Percentiles rank a stretch among this genome's conserved stretches.
phyloP scores from a whole-genome alignment of 306 rosid genomes.

The Fragaria nilgerrensis region DNA sequence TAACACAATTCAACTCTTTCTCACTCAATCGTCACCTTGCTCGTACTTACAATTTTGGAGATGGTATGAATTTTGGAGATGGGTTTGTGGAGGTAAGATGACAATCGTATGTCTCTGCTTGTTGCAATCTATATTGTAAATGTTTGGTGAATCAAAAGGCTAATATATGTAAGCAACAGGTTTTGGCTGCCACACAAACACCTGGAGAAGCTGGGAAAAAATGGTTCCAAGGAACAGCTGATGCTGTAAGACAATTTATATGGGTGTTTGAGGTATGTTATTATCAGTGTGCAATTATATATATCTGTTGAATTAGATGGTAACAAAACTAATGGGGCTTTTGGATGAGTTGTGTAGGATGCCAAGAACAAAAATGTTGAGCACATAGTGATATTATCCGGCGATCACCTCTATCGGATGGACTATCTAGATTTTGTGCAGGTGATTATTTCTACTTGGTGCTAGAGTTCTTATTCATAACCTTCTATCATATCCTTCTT shows the following conservation, averaged over 20 bases:
- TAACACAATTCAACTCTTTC: constrained; percentile 82
- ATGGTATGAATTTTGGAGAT: constrained; percentile 77
- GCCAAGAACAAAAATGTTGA: constrained; percentile 88
- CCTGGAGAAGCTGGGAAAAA: constrained; percentile 82
- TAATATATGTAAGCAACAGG: constrained; percentile 46
- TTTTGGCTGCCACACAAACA: constrained; percentile 95
- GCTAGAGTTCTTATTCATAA: background rate
- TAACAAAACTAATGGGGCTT: background rate
- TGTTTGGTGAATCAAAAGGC: constrained; percentile 10
- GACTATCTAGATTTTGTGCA: constrained; percentile 82
- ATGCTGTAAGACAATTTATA: constrained; percentile 87
- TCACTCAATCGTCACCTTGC: constrained; percentile 93
- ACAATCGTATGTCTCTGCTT: background rate
- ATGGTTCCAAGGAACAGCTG: constrained; percentile 98
- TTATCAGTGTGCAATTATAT: background rate
- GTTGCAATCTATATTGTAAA: constrained; percentile 4
- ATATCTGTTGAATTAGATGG: background rate
- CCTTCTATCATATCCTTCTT: background rate
- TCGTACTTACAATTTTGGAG: constrained; percentile 66
- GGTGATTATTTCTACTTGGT: constrained; percentile 37
- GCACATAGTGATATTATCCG: constrained; percentile 80
- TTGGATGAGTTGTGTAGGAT: constrained; percentile 46
- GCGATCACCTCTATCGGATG: constrained; percentile 94
- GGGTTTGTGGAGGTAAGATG: constrained; percentile 83
- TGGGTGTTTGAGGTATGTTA: constrained; percentile 90